Percentiles rank a stretch among this genome's conserved stretches.
phyloP scores from a whole-genome alignment of 2,329 filamentous ascomycete genomes.

The Chaetothyriales sp. region DNA sequence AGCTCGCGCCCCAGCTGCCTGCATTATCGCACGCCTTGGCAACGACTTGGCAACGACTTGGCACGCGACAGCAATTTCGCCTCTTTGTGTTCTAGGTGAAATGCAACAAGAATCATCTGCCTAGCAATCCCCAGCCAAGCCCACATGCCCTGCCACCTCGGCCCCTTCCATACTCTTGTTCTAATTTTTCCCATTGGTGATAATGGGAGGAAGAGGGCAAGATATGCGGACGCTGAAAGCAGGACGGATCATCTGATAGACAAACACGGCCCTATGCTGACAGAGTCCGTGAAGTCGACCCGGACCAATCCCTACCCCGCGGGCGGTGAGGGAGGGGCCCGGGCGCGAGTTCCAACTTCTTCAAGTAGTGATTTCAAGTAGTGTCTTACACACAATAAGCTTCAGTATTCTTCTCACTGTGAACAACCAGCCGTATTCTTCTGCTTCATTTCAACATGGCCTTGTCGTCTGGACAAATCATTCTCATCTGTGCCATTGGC shows the following conservation, averaged over 20 bases:
- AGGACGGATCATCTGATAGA: too few species aligned
- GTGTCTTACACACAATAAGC: not conserved
- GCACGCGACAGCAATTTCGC: too few species aligned
- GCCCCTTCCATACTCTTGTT: too few species aligned
- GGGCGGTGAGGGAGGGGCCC: not conserved
- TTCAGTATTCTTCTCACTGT: not conserved
- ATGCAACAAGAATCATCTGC: too few species aligned
- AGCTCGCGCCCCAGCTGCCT: too few species aligned
- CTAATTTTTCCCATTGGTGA: too few species aligned
- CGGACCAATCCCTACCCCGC: not conserved
- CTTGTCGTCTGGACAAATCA: constrained; percentile 12
- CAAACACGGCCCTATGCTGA: too few species aligned
- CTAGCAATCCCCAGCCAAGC: not conserved
- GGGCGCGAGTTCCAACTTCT: not conserved
- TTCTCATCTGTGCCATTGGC: constrained; percentile 15
- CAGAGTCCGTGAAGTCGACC: too few species aligned
- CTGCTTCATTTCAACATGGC: constrained; percentile 11
- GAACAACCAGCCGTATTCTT: not conserved
- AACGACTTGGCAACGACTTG: not conserved
- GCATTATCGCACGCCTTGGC: not conserved
- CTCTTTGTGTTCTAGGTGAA: too few species aligned
- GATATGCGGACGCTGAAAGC: too few species aligned
- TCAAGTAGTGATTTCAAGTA: not conserved
- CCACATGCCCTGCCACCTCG: not conserved
- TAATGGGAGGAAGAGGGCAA: too few species aligned